A percentile compares a stretch with the other conserved stretches of the same genome.
These are phyloP conservation scores for Paratinospora sagittata DNA, from an alignment of 164 flowering plant genomes.

Conservation along the genomic window DNA sequence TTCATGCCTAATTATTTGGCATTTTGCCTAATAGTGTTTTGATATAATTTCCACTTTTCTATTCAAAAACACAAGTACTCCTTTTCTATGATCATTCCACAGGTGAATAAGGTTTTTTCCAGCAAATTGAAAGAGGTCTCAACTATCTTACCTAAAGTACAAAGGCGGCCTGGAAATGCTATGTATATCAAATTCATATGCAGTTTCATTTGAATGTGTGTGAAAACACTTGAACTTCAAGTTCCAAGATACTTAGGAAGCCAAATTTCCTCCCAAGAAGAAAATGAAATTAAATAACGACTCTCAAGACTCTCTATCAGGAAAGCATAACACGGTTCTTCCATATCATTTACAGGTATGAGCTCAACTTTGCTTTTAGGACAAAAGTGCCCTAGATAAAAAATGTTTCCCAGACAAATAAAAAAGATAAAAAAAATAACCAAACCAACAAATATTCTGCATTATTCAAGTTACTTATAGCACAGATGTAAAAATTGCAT, in stretches of 20 bases:
- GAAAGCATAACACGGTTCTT: background rate
- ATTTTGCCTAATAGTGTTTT: too few relatives aligned
- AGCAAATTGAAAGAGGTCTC: too few relatives aligned
- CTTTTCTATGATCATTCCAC: too few relatives aligned
- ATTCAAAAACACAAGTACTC: too few relatives aligned
- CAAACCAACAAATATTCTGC: background rate
- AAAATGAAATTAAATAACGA: background rate
- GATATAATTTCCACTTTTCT: too few relatives aligned
- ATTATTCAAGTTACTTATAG: background rate
- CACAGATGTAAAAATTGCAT: background rate
- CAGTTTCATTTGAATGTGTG: background rate
- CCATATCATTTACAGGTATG: background rate
- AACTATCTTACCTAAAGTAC: background rate
- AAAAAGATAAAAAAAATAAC: too few relatives aligned
- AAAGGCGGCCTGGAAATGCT: background rate
- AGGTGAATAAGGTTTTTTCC: too few relatives aligned
- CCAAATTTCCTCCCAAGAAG: background rate
- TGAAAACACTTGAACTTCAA: background rate
- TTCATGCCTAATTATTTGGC: too few relatives aligned
- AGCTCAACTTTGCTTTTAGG: background rate
- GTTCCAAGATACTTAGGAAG: background rate
- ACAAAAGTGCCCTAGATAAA: background rate
- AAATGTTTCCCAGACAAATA: background rate
- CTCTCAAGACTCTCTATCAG: background rate
- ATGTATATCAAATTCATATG: background rate